A percentile compares a stretch with the other conserved stretches of the same genome.
phyloP scores from a whole-genome alignment of 495 filamentous ascomycete species.

The Schizothecium vesticola region DNA sequence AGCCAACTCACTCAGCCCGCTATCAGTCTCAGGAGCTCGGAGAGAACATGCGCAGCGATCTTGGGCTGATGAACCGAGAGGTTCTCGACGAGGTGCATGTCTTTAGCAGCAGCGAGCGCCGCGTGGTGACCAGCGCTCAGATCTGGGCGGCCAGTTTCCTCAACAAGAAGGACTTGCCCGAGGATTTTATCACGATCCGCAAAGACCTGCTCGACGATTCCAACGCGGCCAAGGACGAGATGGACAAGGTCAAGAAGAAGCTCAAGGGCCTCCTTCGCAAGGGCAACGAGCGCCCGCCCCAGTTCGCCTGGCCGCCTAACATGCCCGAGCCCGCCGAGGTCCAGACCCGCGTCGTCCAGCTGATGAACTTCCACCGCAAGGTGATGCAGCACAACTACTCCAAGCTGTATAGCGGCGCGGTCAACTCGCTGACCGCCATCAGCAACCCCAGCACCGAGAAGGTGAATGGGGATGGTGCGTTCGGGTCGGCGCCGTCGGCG shows the following conservation, averaged over 20 bases:
- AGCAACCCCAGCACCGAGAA: slow-evolving; percentile 42
- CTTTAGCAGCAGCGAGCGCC: slow-evolving; percentile 89
- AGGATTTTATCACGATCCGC: slow-evolving; percentile 77
- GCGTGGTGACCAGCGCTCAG: slow-evolving; percentile 92
- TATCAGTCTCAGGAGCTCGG: slow-evolving; percentile 94
- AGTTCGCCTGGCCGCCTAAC: slow-evolving; percentile 96
- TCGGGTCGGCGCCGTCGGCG: slow-evolving; percentile 30
- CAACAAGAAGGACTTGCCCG: slow-evolving; percentile 74
- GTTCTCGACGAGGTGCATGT: slow-evolving; percentile 84
- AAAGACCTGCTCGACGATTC: slow-evolving; percentile 96
- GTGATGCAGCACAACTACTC: slow-evolving; percentile 91
- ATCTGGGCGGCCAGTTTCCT: slow-evolving; percentile 93
- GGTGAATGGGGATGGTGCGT: slow-evolving; percentile 24
- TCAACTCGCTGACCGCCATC: slow-evolving; percentile 53
- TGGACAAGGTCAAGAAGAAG: slow-evolving; percentile 99
- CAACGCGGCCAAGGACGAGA: slow-evolving; percentile 98
- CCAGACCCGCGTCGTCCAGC: slow-evolving; percentile 80
- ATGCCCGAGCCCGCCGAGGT: slow-evolving; percentile 91
- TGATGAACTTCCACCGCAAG: slow-evolving; percentile 94
- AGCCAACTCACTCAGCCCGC: slow-evolving; percentile 93
- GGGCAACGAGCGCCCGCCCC: slow-evolving; percentile 79
- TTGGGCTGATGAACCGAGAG: slow-evolving; percentile 88
- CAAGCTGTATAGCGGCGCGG: slow-evolving; percentile 61
- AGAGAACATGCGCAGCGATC: slow-evolving; percentile 90
- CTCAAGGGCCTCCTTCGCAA: slow-evolving; percentile 84